Evolutionary conservation across 106 monocot species (phyloP), one percentile per base, ranked within the genome.

Genomic region (Acorus calamus): DNA sequence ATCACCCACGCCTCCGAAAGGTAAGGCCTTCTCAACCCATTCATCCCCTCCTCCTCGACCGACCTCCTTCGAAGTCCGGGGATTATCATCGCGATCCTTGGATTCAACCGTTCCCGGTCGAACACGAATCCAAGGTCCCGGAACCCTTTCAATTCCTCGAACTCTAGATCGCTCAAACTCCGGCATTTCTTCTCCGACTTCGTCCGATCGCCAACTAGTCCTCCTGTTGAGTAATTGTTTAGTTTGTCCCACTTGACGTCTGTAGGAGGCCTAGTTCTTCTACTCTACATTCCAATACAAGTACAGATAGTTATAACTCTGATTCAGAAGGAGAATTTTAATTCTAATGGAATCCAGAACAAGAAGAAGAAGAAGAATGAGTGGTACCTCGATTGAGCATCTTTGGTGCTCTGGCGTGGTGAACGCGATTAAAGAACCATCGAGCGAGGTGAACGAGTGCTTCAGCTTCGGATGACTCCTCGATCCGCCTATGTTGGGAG

Each of bases 91-190:
- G 67, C n/a, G 0, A 80, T 53, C n/a, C 60, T 66, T 43, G 78
- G 65, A 57, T 61, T 71, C 41, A 72, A 44, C 14, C 50, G 79
- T 14, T 73, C 66, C 64, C 77, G 11, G 53, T 78, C 87, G 49
- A 80, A 83, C 8, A 73, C 78, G 63, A 88, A 88, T 3, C 84
- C 87, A 7, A 88, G 66, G 60, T 88, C 87, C 66, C 70, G 83
- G 75, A 83, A 78, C 3, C 87, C 87, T 57, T 88, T 83, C 46
- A 84, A 67, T 72, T 88, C 87, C 44, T 78, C 74, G 43, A 57
- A 68, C 58, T 88, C 87, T 3, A 88, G 71, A 60, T 88, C 83
- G 42, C 69, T 77, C 4, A 57, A 55, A 59, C 87, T 84, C 64
- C 50, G 77, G 80, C 87, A 84, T 59, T 65, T 84, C 72, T 69